Conservation (phyloP, 805 yeast genomes). For the Komagataella mondaviorum region DNA sequence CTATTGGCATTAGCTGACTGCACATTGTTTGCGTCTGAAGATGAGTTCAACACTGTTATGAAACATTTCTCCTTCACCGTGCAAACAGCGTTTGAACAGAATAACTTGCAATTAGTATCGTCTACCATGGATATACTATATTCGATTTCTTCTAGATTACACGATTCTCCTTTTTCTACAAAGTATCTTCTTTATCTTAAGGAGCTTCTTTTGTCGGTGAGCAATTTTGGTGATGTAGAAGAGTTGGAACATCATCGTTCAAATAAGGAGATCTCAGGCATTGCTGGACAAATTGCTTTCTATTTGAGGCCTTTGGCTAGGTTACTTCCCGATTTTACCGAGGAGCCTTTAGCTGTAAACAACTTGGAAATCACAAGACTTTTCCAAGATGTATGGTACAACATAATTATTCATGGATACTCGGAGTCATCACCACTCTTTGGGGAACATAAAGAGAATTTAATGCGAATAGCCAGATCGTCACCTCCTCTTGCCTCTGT, state of each 20-base stretch:
- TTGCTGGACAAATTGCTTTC: constrained; percentile 53
- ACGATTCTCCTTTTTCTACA: constrained; percentile 22
- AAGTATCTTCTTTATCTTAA: constrained; percentile 43
- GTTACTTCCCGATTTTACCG: constrained; percentile 47
- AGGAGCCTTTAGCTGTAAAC: constrained; percentile 25
- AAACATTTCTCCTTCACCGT: constrained; percentile 41
- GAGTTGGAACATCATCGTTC: constrained; percentile 65
- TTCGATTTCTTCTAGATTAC: constrained; percentile 23
- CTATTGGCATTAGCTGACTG: constrained; percentile 50
- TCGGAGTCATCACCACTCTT: constrained; percentile 44
- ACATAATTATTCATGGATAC: constrained; percentile 84
- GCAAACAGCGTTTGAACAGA: constrained; percentile 26
- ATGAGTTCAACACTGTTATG: constrained; percentile 54
- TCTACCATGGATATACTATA: constrained; percentile 38
- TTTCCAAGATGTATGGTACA: constrained; percentile 89
- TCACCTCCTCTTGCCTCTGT: constrained; percentile 86
- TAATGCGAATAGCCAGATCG: constrained; percentile 66
- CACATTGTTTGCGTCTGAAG: constrained; percentile 45
- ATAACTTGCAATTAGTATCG: constrained; percentile 21
- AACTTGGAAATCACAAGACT: constrained; percentile 40
- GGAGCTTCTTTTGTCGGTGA: constrained; percentile 53
- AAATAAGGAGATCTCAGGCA: constrained; percentile 54
- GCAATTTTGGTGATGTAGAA: constrained; percentile 61
- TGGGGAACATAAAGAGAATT: constrained; percentile 27
- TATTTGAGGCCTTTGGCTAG: constrained; percentile 65